Evolutionary conservation across 2,329 filamentous ascomycete species (phyloP), one percentile per base, ranked within the genome.

Genomic region (Sporothrix globosa): DNA sequence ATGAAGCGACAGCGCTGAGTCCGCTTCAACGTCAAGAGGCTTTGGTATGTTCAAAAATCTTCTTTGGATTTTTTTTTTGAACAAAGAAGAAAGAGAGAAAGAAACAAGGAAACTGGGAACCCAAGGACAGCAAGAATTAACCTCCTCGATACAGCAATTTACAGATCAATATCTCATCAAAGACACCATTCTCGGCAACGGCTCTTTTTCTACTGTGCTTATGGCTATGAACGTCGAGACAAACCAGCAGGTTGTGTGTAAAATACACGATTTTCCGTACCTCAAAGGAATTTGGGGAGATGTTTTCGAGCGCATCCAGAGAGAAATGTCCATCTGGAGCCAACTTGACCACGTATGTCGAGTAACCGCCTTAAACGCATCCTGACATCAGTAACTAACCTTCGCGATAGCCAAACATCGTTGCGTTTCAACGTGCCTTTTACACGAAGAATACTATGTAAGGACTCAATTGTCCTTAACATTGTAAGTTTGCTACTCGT

Each of bases 231-330:
- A 91, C 19, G 77, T 80, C 30, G 77, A 77, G 7, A 86, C 84
- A 0, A 81, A 83, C 50, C 83, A 82, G 69, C 91, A 92, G 75
- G 73, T 92, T 24, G 90, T 89, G 13, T 93, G 91, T 81, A 92
- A 93, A 75, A 78, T 92, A 10, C 81, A 91, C 67, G 81, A 86
- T 68, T 75, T 90, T 2, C 80, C 81, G 44, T 74, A 73, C 6
- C 67, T 79, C 4, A 72, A 74, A 68, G 76, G 68, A 10, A 61
- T 48, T 0, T 66, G 58, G 76, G 73, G 69, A n/a, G 71, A 70
- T 41, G 74, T 73, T n/a, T 75, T 80, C 10, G 77, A 78, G 9
- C 81, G 81, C 9, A 80, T 83, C 66, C 75, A 83, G 41, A 81
- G 83, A 71, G 86, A 88, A 75, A 81, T 84, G 30, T 79, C 83